Base-by-base conservation (phyloP, 2,329 filamentous ascomycete species). In the Colletotrichum cordylinicola region DNA sequence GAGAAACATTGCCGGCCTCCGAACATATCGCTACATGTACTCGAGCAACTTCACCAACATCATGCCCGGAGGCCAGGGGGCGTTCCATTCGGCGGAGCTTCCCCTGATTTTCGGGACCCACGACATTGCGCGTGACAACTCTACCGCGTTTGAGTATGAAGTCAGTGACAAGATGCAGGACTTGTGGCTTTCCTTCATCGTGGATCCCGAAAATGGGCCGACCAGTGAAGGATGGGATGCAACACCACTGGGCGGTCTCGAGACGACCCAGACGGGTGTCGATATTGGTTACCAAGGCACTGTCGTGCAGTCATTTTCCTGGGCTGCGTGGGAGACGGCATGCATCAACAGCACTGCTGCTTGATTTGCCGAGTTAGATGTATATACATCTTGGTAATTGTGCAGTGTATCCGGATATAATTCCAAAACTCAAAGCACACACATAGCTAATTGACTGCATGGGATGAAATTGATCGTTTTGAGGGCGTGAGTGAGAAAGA, bases 61-160 rank as follows among this genome's bases (percentile, higher is more conserved):
- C 56, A 69, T 69, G 67, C 67, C 67, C 8, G 67, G 52, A 15
- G 67, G 67, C 8, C 33, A 61, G 61, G 81, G 82, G 8, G 81
- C 81, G 4, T 82, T 79, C 27, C 82, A 83, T 61, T 76, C 70
- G 31, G 71, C 81, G 10, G 82, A 84, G 73, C 74, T 83, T 60
- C 82, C 82, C 9, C 65, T 82, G 43, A 62, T 84, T 1, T 83
- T 83, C 55, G 82, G 82, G 3, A 84, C 82, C 6, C 77, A 80
- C 33, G 76, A 80, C 31, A 64, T 69, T 24, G 66, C 56, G 15
- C 58, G 68, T 4, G 68, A 13, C 10, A 71, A 65, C n/a, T 71
- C 70, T 16, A 72, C 61, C 0, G 13, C 15, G 18, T 64, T 72
- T 16, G 70, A 72, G 48, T 67, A 67, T 48, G 61, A 24, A 21